phyloP scores from a whole-genome alignment of 805 yeast genomes.

The Wickerhamiella hasegawae region DNA sequence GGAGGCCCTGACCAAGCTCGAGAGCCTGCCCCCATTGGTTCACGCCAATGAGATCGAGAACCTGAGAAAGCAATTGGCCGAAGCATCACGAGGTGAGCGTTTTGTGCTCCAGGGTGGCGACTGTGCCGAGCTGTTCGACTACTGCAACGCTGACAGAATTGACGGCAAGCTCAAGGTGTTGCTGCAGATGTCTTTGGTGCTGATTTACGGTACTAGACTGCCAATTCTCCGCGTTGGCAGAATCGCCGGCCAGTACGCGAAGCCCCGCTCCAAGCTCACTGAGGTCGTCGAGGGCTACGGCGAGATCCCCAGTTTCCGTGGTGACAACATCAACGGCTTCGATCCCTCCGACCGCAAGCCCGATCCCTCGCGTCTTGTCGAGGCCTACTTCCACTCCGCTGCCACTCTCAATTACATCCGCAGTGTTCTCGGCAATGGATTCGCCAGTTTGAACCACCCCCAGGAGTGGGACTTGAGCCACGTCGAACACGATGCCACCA shows the following conservation, averaged over 20 bases:
- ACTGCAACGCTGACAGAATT: constrained; percentile 25
- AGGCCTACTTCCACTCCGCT: constrained; percentile 30
- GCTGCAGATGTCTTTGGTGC: constrained; percentile 28
- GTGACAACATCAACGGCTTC: constrained; percentile 29
- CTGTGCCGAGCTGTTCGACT: constrained; percentile 30
- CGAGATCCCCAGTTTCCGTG: constrained; percentile 27
- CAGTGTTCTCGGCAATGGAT: constrained; percentile 22
- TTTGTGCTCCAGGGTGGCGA: constrained; percentile 30
- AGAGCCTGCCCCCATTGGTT: constrained; percentile 28
- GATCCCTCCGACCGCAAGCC: constrained; percentile 25
- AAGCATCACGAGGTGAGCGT: constrained; percentile 29
- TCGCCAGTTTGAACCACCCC: constrained; percentile 27
- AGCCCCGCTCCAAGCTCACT: constrained; percentile 29
- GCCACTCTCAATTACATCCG: constrained; percentile 28
- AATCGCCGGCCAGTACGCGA: constrained; percentile 31
- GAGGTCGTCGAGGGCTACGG: constrained; percentile 26
- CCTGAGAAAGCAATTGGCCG: constrained; percentile 21
- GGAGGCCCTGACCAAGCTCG: constrained; percentile 26
- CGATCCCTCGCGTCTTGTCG: constrained; percentile 26
- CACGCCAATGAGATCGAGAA: constrained; percentile 24
- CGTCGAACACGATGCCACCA: constrained; percentile 22
- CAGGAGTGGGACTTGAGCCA: constrained; percentile 28
- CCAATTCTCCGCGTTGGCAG: constrained; percentile 28
- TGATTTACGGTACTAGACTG: constrained; percentile 28
- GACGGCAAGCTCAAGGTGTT: constrained; percentile 28